Conservation (phyloP, 2,329 filamentous ascomycete genomes). For the Venturia oleaginea region DNA sequence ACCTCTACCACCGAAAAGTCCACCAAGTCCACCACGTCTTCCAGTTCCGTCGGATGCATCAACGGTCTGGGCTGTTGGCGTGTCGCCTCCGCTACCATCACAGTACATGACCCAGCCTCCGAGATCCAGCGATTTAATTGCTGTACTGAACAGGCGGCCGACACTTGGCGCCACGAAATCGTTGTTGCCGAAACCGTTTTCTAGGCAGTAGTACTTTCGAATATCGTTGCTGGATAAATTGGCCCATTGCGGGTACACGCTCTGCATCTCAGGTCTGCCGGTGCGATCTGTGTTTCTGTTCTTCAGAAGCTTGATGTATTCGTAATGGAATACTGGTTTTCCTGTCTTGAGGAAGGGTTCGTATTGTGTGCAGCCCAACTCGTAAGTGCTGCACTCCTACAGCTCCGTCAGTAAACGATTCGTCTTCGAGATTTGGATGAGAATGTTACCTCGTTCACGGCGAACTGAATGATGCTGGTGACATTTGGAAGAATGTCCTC, state of each 20-base stretch:
- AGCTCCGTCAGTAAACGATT: conserved; percentile 30
- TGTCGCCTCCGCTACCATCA: conserved; percentile 16
- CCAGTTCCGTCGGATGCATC: conserved; percentile 20
- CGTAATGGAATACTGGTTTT: conserved; percentile 66
- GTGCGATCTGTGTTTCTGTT: background rate
- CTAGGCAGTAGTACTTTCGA: conserved; percentile 20
- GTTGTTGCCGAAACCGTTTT: background rate
- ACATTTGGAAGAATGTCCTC: conserved; percentile 47
- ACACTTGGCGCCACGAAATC: background rate
- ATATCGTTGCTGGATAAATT: conserved; percentile 17
- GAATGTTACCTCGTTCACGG: conserved; percentile 48
- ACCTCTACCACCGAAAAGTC: background rate
- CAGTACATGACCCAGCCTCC: conserved; percentile 56
- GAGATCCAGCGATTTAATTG: conserved; percentile 56
- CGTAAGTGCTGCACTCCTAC: conserved; percentile 49
- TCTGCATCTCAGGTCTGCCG: conserved; percentile 16
- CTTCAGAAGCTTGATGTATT: conserved; percentile 39
- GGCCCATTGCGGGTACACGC: conserved; percentile 19
- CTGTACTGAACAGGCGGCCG: conserved; percentile 37
- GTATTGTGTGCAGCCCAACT: conserved; percentile 50
- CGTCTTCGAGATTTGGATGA: conserved; percentile 42
- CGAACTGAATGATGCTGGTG: conserved; percentile 49
- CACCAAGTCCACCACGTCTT: background rate
- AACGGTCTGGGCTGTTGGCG: background rate
- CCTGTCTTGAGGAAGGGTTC: conserved; percentile 47